A percentile compares a stretch with the other conserved stretches of the same genome.
Conservation (phyloP, 2,329 filamentous ascomycete species). For the Metarhizium rileyi region DNA sequence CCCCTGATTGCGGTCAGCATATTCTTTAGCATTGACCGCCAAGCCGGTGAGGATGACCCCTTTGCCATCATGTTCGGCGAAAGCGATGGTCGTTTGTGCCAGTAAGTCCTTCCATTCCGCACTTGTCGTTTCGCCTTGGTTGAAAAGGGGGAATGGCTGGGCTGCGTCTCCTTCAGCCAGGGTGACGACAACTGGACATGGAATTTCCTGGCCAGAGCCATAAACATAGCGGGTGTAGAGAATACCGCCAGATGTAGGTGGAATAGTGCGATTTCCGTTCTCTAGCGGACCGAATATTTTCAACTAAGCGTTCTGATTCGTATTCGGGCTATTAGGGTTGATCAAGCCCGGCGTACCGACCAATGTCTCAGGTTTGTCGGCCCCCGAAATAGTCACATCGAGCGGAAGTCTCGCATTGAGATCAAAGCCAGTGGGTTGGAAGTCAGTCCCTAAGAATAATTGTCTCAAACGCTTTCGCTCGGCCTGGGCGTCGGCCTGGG, state of each 20-base stretch:
- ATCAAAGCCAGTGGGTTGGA: slow-evolving; percentile 4
- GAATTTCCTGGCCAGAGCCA: background rate
- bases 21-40: background rate
- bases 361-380: background rate
- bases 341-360: slow-evolving; percentile 4
- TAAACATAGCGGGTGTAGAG: slow-evolving; percentile 6
- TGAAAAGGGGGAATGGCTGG: slow-evolving; percentile 6
- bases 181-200: background rate
- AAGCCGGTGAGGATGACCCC: slow-evolving; percentile 7
- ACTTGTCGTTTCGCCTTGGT: slow-evolving; percentile 1
- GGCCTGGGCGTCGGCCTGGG: background rate
- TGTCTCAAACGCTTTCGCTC: slow-evolving; percentile 2
- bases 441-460: slow-evolving; percentile 2
- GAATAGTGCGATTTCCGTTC: background rate
- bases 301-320: background rate
- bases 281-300: background rate
- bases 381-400: background rate
- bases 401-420: background rate
- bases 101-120: slow-evolving; percentile 2
- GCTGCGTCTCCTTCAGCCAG: background rate
- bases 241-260: background rate
- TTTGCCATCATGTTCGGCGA: slow-evolving; percentile 3
- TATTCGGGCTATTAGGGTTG: background rate
- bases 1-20: background rate
- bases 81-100: slow-evolving; percentile 3